Conservation (phyloP, 1,284 basidiomycete species). For the Somion occarium region DNA sequence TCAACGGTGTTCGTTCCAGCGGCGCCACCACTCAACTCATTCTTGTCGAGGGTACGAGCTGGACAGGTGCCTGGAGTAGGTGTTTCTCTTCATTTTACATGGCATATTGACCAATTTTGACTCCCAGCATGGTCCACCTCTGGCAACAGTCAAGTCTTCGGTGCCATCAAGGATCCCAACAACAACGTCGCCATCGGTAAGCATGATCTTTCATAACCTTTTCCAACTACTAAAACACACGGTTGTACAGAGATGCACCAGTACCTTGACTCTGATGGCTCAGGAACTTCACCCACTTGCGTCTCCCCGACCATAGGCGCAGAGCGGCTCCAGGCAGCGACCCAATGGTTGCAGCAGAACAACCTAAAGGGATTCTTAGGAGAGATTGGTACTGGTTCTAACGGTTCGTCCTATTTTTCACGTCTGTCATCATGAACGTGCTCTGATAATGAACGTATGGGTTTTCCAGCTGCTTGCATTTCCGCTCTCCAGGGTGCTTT, state of each 20-base stretch:
- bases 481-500: constrained; percentile 51
- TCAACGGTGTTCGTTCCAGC: constrained; percentile 55
- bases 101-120: constrained; percentile 22
- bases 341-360: constrained; percentile 53
- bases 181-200: constrained; percentile 56
- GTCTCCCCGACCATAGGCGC: constrained; percentile 57
- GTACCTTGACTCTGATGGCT: constrained; percentile 64
- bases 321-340: constrained; percentile 51
- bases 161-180: constrained; percentile 49
- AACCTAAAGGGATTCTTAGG: constrained; percentile 62
- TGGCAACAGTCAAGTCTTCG: constrained; percentile 52
- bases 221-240: constrained; percentile 1
- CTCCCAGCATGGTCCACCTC: constrained; percentile 53
- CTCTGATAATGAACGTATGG: too few species aligned
- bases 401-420: constrained; percentile 27
- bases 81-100: constrained; percentile 2
- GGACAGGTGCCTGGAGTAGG: constrained; percentile 33
- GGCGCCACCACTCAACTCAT: constrained; percentile 51
- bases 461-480: constrained; percentile 41
- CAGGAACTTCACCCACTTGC: constrained; percentile 50
- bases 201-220: constrained; percentile 12
- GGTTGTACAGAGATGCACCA: constrained; percentile 56
- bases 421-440: neutral
- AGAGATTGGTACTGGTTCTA: constrained; percentile 58
- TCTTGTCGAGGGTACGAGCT: constrained; percentile 42